These are phyloP conservation scores for Pueraria montana DNA, from an alignment of 306 rosid genomes.

Conservation along the genomic window DNA sequence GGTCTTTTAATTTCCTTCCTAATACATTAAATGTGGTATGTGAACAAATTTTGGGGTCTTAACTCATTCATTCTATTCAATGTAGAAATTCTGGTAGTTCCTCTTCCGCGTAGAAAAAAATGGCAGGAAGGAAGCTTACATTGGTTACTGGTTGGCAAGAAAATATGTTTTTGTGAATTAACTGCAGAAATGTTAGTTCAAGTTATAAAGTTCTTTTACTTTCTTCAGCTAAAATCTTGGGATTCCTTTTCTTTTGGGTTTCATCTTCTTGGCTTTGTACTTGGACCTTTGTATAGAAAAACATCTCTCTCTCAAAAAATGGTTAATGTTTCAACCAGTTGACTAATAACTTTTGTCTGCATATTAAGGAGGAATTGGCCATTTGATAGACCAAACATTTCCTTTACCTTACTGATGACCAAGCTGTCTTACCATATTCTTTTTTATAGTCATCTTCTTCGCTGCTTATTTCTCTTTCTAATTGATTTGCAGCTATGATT, in stretches of 20 bases:
- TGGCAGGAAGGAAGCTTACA: slow-evolving; percentile 34
- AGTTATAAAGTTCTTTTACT: slow-evolving; percentile 13
- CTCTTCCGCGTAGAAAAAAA: slow-evolving; percentile 13
- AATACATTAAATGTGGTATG: slow-evolving; percentile 29
- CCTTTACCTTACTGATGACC: slow-evolving; percentile 8
- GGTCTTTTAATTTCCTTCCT: slow-evolving; percentile 44
- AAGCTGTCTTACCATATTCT: slow-evolving; percentile 4
- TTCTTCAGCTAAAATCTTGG: slow-evolving; percentile 9
- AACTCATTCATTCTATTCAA: slow-evolving; percentile 41
- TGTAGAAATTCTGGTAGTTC: slow-evolving; percentile 45
- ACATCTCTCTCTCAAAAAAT: slow-evolving; percentile 10
- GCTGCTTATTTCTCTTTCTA: slow-evolving; percentile 40
- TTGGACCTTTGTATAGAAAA: slow-evolving; percentile 2
- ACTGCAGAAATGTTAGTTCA: slow-evolving; percentile 46
- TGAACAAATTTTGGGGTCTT: slow-evolving; percentile 33
- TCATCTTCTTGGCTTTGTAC: not conserved
- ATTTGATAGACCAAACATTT: slow-evolving; percentile 31
- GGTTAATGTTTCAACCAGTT: slow-evolving; percentile 11
- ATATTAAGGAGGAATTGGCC: not conserved
- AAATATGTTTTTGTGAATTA: slow-evolving; percentile 24
- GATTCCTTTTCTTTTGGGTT: not conserved
- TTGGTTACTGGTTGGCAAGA: slow-evolving; percentile 46
- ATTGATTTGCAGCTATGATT: slow-evolving; percentile 35
- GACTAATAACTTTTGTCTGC: not conserved
- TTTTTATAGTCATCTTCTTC: slow-evolving; percentile 15